Conservation (phyloP, 2,329 filamentous ascomycete species). For the Pestalotiopsis sp. region DNA sequence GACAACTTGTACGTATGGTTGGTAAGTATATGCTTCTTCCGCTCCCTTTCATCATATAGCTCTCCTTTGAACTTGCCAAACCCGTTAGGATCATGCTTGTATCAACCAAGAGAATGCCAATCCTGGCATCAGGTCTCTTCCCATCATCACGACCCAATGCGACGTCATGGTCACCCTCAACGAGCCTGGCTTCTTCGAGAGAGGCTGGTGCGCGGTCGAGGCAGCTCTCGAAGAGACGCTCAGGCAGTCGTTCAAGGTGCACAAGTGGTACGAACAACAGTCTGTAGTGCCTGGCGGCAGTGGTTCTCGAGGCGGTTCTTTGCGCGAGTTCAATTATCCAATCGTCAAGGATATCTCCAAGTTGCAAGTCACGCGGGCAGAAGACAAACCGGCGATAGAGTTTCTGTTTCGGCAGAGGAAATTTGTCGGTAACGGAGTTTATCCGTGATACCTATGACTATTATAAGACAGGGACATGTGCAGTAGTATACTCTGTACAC, state of each 20-base stretch:
- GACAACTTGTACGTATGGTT: slow-evolving; percentile 6
- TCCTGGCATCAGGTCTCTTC: background rate
- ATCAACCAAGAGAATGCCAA: slow-evolving; percentile 3
- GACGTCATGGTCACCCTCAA: slow-evolving; percentile 1
- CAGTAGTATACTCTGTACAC: too few relatives aligned
- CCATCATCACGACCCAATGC: background rate
- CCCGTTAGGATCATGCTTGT: slow-evolving; percentile 1
- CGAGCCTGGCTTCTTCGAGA: slow-evolving; percentile 4
- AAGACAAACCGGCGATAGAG: background rate
- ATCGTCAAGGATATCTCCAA: background rate
- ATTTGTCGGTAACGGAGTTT: background rate
- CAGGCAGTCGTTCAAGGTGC: background rate
- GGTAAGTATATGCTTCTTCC: background rate
- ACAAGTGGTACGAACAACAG: slow-evolving; percentile 7
- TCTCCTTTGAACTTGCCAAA: too few relatives aligned
- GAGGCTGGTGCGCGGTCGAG: slow-evolving; percentile 5
- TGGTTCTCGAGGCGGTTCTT: background rate
- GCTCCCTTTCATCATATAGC: background rate
- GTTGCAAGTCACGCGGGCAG: background rate
- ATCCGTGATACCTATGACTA: background rate
- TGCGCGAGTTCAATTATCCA: background rate
- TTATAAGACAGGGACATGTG: too few relatives aligned
- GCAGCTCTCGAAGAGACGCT: background rate
- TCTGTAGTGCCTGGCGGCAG: background rate
- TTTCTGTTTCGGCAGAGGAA: slow-evolving; percentile 1